Conservation (phyloP, 2,329 filamentous ascomycete genomes). For the Cladosporium sp. region DNA sequence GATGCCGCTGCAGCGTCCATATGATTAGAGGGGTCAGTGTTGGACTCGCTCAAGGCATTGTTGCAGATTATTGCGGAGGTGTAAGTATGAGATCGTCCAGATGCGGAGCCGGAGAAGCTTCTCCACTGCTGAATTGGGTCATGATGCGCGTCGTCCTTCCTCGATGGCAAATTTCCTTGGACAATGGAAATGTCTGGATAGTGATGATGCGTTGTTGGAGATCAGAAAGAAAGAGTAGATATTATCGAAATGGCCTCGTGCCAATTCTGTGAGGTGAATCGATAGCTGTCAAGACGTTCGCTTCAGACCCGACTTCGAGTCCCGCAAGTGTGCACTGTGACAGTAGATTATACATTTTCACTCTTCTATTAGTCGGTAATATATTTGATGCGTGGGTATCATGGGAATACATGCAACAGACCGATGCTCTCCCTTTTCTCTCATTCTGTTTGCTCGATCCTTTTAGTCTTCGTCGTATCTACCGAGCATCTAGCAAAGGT, state of each 20-base stretch:
- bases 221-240: neutral
- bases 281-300: neutral
- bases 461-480: no score
- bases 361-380: neutral
- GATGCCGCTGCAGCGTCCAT: neutral
- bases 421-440: neutral
- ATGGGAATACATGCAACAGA: constrained; percentile 1
- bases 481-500: constrained; percentile 24
- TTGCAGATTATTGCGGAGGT: neutral
- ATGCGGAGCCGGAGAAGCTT: neutral
- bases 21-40: neutral
- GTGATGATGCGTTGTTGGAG: neutral
- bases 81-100: neutral
- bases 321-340: constrained; percentile 4
- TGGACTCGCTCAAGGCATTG: neutral
- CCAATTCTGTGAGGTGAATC: no score
- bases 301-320: neutral
- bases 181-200: neutral
- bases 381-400: constrained; percentile 9
- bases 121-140: neutral
- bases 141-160: neutral
- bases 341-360: neutral
- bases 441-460: no score
- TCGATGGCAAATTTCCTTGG: neutral
- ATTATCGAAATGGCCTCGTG: no score